Evolutionary conservation across 208 protist genomes (phyloP).

Genomic region (Trichomonas tenax): DNA sequence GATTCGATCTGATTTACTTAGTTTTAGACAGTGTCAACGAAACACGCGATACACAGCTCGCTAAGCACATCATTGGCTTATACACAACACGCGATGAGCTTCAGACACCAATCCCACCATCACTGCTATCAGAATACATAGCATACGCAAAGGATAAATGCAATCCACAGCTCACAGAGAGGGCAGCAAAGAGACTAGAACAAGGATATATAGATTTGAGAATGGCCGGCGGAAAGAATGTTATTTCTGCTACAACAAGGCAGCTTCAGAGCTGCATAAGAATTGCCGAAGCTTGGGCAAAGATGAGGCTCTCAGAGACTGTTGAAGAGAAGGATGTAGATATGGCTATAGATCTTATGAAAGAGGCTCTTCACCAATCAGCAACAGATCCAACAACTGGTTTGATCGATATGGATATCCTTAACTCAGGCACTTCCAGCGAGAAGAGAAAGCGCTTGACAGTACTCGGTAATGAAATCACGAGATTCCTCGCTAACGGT

Average conservation of each 20-base stretch:
- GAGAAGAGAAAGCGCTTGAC: conserved; percentile 21
- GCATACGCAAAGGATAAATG: conserved; percentile 53
- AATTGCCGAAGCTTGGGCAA: conserved; percentile 48
- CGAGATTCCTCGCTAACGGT: neutral
- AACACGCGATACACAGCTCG: conserved; percentile 67
- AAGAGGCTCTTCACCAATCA: conserved; percentile 30
- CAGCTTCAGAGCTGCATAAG: conserved; percentile 96
- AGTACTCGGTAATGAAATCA: neutral
- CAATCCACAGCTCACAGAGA: conserved; percentile 45
- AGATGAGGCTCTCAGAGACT: conserved; percentile 26
- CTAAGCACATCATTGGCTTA: conserved; percentile 80
- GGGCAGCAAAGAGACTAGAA: conserved; percentile 55
- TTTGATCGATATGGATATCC: conserved; percentile 41
- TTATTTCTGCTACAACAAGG: conserved; percentile 85
- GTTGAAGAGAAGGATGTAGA: conserved; percentile 32
- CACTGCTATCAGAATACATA: conserved; percentile 49
- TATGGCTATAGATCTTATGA: conserved; percentile 34
- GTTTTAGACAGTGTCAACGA: conserved; percentile 80
- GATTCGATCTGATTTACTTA: conserved; percentile 93
- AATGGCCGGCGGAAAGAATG: conserved; percentile 45
- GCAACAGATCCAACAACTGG: conserved; percentile 43
- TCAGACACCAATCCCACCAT: neutral
- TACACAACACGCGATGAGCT: conserved; percentile 48
- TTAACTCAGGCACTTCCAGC: conserved; percentile 35
- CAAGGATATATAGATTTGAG: conserved; percentile 60